Base-by-base conservation (phyloP, 495 filamentous ascomycete genomes). In the Penicillium silybi region DNA sequence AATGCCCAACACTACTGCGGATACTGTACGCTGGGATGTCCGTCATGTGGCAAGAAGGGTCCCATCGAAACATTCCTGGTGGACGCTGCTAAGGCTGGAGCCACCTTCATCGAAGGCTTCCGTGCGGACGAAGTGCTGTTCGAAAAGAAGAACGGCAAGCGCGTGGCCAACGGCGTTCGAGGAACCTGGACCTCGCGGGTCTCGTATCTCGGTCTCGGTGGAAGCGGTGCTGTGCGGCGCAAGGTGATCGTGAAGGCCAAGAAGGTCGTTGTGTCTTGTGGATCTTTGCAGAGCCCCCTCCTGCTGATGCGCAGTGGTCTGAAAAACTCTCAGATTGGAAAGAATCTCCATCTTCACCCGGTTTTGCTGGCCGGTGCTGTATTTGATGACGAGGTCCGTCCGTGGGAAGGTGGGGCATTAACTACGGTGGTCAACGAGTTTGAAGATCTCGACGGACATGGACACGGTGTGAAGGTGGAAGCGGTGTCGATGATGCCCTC, bases 401-500 rank as follows among this genome's bases (percentile, higher is more conserved):
- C 87, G 0, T 95, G 89, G 89, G 90, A 95, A 77, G 90, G 86
- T 55, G 62, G 75, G 2, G 85, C 87, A 37, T 76, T 97, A 47
- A 97, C 92, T 0, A 78, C 81, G 4, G 82, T 92, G 2, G 83
- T 86, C 53, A 82, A 79, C 32, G 83, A 86, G 41, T 90, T 91
- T 50, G 89, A 95, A 56, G 85, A 96, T 56, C 79, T 91, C 0
- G 91, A 96, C 63, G 80, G 80, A 23, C 71, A 86, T 18, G 88
- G 89, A 25, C 89, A 97, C 57, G 92, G 92, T n/a, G 76, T 74
- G 46, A 95, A 92, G 68, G 69, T 96, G 15, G 87, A 93, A 67
- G 72, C 80, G 18, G 77, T 76, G n/a, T 73, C 75, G 26, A 90
- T 90, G 87, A 53, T 86, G 15, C 85, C 85, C 0, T 72, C 79